These are phyloP conservation scores for Xylariales sp. DNA, from an alignment of 2,329 filamentous ascomycete species.

Conservation along the genomic window DNA sequence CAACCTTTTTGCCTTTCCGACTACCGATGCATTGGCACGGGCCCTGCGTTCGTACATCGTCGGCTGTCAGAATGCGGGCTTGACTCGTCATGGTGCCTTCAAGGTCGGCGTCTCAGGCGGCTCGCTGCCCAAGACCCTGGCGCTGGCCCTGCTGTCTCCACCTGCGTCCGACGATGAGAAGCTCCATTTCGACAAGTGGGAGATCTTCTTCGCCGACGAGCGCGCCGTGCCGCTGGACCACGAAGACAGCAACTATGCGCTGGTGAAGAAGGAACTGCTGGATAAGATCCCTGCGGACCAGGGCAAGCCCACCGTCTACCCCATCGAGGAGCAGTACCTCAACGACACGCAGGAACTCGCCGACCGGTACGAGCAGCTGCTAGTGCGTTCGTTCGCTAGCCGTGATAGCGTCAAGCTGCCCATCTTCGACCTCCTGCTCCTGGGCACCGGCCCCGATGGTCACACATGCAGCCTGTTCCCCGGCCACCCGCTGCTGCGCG, in stretches of 20 bases:
- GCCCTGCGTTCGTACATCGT: slow-evolving; percentile 81
- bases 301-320: slow-evolving; percentile 67
- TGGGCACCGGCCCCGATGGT: slow-evolving; percentile 92
- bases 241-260: slow-evolving; percentile 87
- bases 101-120: slow-evolving; percentile 92
- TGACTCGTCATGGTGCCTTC: slow-evolving; percentile 78
- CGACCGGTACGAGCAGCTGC: slow-evolving; percentile 84
- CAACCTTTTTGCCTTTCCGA: slow-evolving; percentile 77
- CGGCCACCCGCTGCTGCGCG: slow-evolving; percentile 78
- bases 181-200: slow-evolving; percentile 81
- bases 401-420: slow-evolving; percentile 93
- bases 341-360: slow-evolving; percentile 87
- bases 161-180: slow-evolving; percentile 51
- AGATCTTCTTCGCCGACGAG: slow-evolving; percentile 98
- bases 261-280: slow-evolving; percentile 82
- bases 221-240: slow-evolving; percentile 89
- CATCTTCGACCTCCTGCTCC: slow-evolving; percentile 88
- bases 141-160: slow-evolving; percentile 70
- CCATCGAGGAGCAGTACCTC: slow-evolving; percentile 64
- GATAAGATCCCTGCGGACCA: slow-evolving; percentile 74
- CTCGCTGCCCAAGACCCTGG: slow-evolving; percentile 83
- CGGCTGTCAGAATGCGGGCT: slow-evolving; percentile 72
- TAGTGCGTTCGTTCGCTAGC: slow-evolving; percentile 82
- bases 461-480: slow-evolving; percentile 98
- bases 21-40: slow-evolving; percentile 64